Conservation (phyloP, 208 protist genomes). For the Leishmania lainsoni region DNA sequence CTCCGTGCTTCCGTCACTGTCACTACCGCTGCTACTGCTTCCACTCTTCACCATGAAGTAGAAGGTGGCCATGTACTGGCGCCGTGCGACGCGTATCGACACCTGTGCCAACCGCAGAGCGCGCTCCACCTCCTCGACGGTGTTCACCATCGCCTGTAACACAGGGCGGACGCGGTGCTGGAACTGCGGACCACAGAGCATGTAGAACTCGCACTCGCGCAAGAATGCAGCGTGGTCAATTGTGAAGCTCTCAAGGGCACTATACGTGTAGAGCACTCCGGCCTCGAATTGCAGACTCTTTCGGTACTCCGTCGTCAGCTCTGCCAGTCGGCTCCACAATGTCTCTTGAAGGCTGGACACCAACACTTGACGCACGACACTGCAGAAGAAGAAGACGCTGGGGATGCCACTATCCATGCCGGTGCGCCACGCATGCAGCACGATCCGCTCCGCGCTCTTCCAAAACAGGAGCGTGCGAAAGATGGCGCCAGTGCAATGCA, state of each 20-base stretch:
- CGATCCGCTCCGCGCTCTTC: slow-evolving; percentile 63
- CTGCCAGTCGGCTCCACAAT: slow-evolving; percentile 61
- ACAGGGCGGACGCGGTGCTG: slow-evolving; percentile 36
- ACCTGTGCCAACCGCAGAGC: slow-evolving; percentile 30
- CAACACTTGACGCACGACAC: slow-evolving; percentile 50
- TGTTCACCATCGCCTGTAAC: slow-evolving; percentile 59
- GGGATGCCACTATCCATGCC: slow-evolving; percentile 55
- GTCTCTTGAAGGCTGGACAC: slow-evolving; percentile 53
- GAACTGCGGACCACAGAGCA: slow-evolving; percentile 53
- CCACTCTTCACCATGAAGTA: slow-evolving; percentile 28
- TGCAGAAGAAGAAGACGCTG: slow-evolving; percentile 81
- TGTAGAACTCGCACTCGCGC: slow-evolving; percentile 65
- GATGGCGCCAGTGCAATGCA: slow-evolving; percentile 32
- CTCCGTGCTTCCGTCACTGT: slow-evolving; percentile 5
- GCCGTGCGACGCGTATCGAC: slow-evolving; percentile 22
- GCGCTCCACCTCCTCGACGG: slow-evolving; percentile 63
- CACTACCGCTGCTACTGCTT: slow-evolving; percentile 14
- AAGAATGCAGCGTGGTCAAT: slow-evolving; percentile 64
- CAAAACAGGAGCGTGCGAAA: slow-evolving; percentile 75
- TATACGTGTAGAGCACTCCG: slow-evolving; percentile 58
- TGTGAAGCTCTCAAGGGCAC: slow-evolving; percentile 58
- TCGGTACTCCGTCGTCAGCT: slow-evolving; percentile 43
- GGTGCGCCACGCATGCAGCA: slow-evolving; percentile 55
- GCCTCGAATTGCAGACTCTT: slow-evolving; percentile 46
- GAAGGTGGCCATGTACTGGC: slow-evolving; percentile 33